Evolutionary conservation across 768 basidiomycete species (phyloP).

Genomic region (Omphalotus guepiniiformis): DNA sequence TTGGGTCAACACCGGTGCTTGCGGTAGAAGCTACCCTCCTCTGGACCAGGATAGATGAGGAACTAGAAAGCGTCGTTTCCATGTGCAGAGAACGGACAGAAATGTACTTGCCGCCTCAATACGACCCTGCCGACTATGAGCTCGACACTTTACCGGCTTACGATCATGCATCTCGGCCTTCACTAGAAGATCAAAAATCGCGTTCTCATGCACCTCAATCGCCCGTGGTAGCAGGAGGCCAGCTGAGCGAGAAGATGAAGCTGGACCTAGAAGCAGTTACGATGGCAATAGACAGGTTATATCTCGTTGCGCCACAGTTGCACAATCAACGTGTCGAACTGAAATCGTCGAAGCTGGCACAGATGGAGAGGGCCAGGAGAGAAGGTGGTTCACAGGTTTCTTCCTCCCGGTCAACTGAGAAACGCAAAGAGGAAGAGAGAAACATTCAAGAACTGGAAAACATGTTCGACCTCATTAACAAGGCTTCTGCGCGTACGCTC

Average conservation of each 20-base stretch:
- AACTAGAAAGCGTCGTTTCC: conserved; percentile 63
- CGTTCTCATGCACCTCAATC: conserved; percentile 24
- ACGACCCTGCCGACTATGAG: conserved; percentile 34
- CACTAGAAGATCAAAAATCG: conserved; percentile 32
- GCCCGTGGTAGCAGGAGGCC: conserved; percentile 20
- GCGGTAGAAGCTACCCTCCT: conserved; percentile 60
- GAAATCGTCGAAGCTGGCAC: conserved; percentile 59
- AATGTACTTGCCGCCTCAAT: conserved; percentile 45
- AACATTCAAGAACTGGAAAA: conserved; percentile 57
- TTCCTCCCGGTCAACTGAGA: conserved; percentile 19
- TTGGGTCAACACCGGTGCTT: conserved; percentile 40
- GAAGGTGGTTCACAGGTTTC: conserved; percentile 28
- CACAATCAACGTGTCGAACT: conserved; percentile 93
- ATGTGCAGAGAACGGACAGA: conserved; percentile 63
- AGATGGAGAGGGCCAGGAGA: conserved; percentile 68
- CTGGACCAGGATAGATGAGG: conserved; percentile 71
- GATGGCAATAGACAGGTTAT: conserved; percentile 85
- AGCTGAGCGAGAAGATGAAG: conserved; percentile 71
- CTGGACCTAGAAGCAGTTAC: conserved; percentile 84
- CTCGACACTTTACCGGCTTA: conserved; percentile 52
- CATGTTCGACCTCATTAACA: conserved; percentile 68
- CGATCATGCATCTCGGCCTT: conserved; percentile 33
- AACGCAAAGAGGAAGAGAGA: conserved; percentile 43
- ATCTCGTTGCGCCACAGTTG: conserved; percentile 82
- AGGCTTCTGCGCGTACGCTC: conserved; percentile 64